Evolutionary conservation across 805 yeast genomes (phyloP), one percentile per base, ranked within the genome.

Genomic region (Saccharomycopsis synnaedendra): DNA sequence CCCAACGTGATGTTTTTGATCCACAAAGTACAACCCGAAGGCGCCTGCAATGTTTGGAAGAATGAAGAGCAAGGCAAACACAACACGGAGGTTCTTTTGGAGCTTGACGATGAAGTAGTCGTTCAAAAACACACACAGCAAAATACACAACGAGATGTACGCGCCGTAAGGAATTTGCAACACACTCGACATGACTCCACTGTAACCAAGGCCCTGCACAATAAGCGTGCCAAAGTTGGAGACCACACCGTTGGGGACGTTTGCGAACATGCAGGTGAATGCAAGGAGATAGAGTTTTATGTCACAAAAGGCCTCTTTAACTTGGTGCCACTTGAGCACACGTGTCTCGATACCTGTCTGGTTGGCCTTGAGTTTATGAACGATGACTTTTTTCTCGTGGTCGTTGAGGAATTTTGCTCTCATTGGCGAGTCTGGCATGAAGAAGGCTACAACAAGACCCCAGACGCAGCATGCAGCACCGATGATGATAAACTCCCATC

Each of bases 391-490:
- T 48, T 64, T 70, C 54, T 75, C 78, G 35, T 60, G 64, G 30
- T 65, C 66, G 4, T 59, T 60, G 51, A 63, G 60, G 38, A 61
- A 62, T 65, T 66, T 64, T 4, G 74, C 69, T 30, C 57, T 51
- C 56, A 54, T 34, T 38, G 81, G 81, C 9, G 58, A 55, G 54
- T 72, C 71, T 11, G 82, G 81, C 32, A 78, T 51, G 50, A 69
- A 70, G 38, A 71, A 44, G 31, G 60, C 50, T 46, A 72, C 60
- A 2, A 68, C 40, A 10, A 70, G 41, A 7, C 78, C 80, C 11
- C 71, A 53, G 4, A 66, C 55, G 8, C 75, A 58, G 1, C 84
- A 76, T 48, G 76, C 64, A 10, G 66, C 57, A 4, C 87, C 87
- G 41, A 72, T 65, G 11, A 77, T 64, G 39, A 80, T 60, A 55